phyloP scores from a whole-genome alignment of 306 rosid genomes.

The Arachis stenosperma region DNA sequence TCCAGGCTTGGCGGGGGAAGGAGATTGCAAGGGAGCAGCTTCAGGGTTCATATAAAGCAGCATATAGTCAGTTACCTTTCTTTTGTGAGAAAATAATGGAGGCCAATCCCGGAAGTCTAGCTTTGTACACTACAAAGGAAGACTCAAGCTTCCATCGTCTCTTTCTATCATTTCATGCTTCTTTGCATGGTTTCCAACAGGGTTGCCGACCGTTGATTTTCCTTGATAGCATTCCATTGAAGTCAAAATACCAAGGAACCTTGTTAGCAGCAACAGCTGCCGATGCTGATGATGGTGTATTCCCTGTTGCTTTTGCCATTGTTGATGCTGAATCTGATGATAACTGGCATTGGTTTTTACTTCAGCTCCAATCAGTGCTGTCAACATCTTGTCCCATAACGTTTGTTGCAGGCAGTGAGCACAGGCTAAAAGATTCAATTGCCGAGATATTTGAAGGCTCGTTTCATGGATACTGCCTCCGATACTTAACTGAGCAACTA shows the following conservation, averaged over 20 bases:
- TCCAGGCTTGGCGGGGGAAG: constrained; percentile 99
- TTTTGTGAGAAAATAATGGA: constrained; percentile 90
- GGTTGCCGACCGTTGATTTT: constrained; percentile 94
- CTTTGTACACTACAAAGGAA: constrained; percentile 82
- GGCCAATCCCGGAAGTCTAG: constrained; percentile 90
- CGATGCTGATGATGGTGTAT: constrained; percentile 84
- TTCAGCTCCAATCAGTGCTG: constrained; percentile 77
- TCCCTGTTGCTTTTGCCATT: constrained; percentile 91
- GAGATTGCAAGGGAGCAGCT: constrained; percentile 99
- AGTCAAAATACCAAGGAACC: constrained; percentile 96
- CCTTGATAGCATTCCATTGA: constrained; percentile 78
- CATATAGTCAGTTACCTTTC: constrained; percentile 81
- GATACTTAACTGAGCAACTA: constrained; percentile 84
- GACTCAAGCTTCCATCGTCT: constrained; percentile 93
- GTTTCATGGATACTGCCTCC: constrained; percentile 81
- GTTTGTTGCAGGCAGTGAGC: constrained; percentile 87
- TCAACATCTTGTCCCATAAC: constrained; percentile 74
- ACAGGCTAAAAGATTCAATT: constrained; percentile 79
- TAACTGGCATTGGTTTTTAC: constrained; percentile 91
- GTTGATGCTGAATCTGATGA: constrained; percentile 91
- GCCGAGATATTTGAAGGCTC: constrained; percentile 73
- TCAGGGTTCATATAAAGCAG: constrained; percentile 96
- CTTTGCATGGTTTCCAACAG: constrained; percentile 85
- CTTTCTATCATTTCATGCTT: constrained; percentile 90
- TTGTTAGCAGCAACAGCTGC: constrained; percentile 87